Evolutionary conservation across 2,329 filamentous ascomycete species (phyloP), one percentile per base, ranked within the genome.

Genomic region (Samsoniella hepiali): DNA sequence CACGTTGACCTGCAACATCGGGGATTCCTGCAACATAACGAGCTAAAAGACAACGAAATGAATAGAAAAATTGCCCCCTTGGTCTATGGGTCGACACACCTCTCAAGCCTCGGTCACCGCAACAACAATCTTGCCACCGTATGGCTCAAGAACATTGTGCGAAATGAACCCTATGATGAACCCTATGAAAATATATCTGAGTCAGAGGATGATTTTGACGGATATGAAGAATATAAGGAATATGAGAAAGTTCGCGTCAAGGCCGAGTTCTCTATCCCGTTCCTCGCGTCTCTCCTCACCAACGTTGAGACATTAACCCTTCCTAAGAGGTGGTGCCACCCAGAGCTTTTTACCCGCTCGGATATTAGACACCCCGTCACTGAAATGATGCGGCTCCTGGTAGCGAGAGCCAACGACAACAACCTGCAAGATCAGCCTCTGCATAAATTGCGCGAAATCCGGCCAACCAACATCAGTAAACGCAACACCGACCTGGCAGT

Each of bases 271-370:
- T 17, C 5, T 3, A 17, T 58, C 3, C 10, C 56, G 1, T 51
- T 59, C 32, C 42, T 64, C 3, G 10, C 22, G 1, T 42, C 62
- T 1, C 32, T 64, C n/a, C 49, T 64, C 17, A 22, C 40, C n/a
- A 60, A 60, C 27, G 49, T 60, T 32, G 47, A 64, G 42, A 53
- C 62, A 11, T n/a, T 64, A 5, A 42, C 3, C 1, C 13, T 64
- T 22, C 47, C 56, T 1, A 13, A 17, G 2, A 3, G 11, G 5
- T 59, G 56, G 56, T 58, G 31, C 31, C 3, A 34, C 31, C 13
- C 1, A 32, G 17, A n/a, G 22, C 22, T 31, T 38, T 44, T 13
- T 32, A 8, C 3, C 27, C 22, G 11, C 11, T 27, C 10, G 47
- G 29, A 49, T 49, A n/a, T 7, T 7, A 9, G 8, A 10, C 36